phyloP scores from a whole-genome alignment of 2,329 filamentous ascomycete species.

The Beauveria sp. region DNA sequence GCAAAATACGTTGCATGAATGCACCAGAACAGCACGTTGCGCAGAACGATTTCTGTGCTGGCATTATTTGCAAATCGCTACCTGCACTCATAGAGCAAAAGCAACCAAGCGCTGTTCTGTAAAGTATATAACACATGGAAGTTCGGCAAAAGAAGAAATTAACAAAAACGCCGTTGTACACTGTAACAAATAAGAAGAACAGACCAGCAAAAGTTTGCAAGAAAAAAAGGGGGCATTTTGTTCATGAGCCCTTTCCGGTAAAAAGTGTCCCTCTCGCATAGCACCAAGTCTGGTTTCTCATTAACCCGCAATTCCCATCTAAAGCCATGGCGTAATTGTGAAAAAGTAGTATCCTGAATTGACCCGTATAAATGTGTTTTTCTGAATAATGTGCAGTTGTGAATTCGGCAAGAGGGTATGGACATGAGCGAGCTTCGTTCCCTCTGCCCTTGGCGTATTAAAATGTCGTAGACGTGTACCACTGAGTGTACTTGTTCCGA shows the following conservation, averaged over 20 bases:
- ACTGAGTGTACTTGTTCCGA: constrained; percentile 5
- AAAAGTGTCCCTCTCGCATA: neutral
- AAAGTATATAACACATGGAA: constrained; percentile 9
- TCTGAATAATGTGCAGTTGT: constrained; percentile 12
- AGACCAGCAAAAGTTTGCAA: constrained; percentile 1
- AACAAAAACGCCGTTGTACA: constrained; percentile 8
- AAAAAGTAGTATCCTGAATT: constrained; percentile 10
- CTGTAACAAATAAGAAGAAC: constrained; percentile 4
- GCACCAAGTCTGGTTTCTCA: constrained; percentile 7
- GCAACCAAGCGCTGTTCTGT: constrained; percentile 1
- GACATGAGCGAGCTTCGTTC: constrained; percentile 8
- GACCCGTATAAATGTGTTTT: constrained; percentile 5
- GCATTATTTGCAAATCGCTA: neutral
- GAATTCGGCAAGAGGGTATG: constrained; percentile 10
- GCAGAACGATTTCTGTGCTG: neutral
- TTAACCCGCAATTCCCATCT: constrained; percentile 8
- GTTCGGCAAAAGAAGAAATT: neutral
- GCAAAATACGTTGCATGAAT: neutral
- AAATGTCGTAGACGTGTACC: constrained; percentile 17
- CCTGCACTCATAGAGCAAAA: neutral
- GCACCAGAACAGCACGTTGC: neutral
- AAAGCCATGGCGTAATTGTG: constrained; percentile 3
- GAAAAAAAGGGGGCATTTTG: neutral
- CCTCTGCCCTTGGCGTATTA: constrained; percentile 14
- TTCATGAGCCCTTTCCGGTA: neutral